A percentile compares a stretch with the other conserved stretches of the same genome.
Conservation (phyloP, 257 asterid species). For the Galeopsis tetrahit region DNA sequence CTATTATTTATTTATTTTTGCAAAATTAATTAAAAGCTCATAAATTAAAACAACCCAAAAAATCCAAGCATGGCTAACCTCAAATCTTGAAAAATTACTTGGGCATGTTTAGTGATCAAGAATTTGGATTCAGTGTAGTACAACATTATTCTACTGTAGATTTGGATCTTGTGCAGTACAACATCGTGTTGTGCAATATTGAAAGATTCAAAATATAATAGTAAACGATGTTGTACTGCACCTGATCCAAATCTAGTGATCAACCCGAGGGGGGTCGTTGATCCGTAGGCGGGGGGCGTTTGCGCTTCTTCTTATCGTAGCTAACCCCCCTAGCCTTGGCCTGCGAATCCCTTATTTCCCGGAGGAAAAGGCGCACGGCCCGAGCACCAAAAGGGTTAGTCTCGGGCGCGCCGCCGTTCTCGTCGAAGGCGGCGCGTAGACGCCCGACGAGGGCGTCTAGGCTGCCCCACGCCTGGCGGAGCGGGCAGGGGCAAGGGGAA, state of each 20-base stretch:
- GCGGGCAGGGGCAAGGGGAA: conserved; percentile 59
- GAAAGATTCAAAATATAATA: too few species aligned
- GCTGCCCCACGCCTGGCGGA: conserved; percentile 65
- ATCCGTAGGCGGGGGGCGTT: conserved; percentile 37
- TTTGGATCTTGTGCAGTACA: too few species aligned
- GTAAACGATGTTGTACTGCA: too few species aligned
- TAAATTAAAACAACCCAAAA: background rate
- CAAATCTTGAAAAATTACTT: background rate
- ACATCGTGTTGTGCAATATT: too few species aligned
- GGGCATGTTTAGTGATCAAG: background rate
- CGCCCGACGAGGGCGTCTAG: conserved; percentile 56
- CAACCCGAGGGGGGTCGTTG: conserved; percentile 14
- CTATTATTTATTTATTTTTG: conserved; percentile 15
- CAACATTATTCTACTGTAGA: too few species aligned
- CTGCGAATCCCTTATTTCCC: conserved; percentile 53
- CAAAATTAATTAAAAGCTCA: background rate
- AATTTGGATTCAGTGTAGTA: too few species aligned
- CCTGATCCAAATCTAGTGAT: background rate
- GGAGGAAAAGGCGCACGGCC: conserved; percentile 49
- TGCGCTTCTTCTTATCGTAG: conserved; percentile 55
- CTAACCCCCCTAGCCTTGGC: conserved; percentile 55
- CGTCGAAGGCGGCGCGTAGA: conserved; percentile 56
- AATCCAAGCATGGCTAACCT: background rate
- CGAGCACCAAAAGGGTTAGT: conserved; percentile 52
- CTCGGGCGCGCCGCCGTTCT: conserved; percentile 53